Evolutionary conservation across 805 yeast genomes (phyloP).

Genomic region (Suhomyces kilbournensis): DNA sequence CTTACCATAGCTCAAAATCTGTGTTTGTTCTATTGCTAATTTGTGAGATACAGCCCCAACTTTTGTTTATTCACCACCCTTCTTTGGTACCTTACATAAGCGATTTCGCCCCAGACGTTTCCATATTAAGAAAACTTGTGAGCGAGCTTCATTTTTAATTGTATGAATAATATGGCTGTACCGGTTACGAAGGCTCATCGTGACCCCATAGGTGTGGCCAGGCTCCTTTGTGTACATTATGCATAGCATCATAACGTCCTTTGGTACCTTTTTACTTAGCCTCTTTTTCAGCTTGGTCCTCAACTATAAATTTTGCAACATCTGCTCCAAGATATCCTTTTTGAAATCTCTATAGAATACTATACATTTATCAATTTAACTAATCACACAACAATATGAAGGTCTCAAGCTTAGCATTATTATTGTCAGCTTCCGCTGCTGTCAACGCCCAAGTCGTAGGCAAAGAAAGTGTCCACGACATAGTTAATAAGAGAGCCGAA

Average conservation of each 20-base stretch:
- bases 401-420: slow-evolving; percentile 10
- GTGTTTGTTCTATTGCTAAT: not conserved
- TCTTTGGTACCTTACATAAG: not conserved
- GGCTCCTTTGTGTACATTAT: not conserved
- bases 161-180: slow-evolving; percentile 4
- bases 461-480: slow-evolving; percentile 2
- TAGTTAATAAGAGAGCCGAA: not conserved
- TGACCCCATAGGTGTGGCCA: not conserved
- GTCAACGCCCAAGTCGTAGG: slow-evolving; percentile 6
- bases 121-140: not conserved
- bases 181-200: slow-evolving; percentile 1
- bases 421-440: slow-evolving; percentile 12
- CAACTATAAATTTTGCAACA: not conserved
- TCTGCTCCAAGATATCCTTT: not conserved
- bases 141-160: not conserved
- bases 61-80: not conserved
- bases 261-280: not conserved
- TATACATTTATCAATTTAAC: not conserved
- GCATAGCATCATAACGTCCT: not conserved
- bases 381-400: slow-evolving; percentile 7
- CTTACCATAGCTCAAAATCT: not conserved
- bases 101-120: not conserved
- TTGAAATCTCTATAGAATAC: not conserved
- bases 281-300: not conserved
- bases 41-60: not conserved